Evolutionary conservation across 2,329 filamentous ascomycete genomes (phyloP), one percentile per base, ranked within the genome.

Genomic region (Ophiostoma sp.): DNA sequence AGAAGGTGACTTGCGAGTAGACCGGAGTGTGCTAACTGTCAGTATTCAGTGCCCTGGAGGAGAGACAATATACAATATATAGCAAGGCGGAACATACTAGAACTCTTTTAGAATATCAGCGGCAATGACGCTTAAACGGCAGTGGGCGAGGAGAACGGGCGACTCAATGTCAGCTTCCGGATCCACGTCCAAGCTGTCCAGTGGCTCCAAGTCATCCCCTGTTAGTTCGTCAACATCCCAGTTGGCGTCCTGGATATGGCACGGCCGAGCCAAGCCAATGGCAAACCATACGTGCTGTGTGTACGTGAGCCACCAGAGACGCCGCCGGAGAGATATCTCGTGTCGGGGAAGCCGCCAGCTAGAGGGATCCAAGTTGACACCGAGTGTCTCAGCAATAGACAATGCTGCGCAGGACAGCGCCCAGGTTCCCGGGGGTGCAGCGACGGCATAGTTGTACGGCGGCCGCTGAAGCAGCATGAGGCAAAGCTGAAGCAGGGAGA

Each of bases 241-340:
- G 63, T 73, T 71, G 42, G 42, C 67, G 16, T 70, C 68, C 44
- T 72, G 69, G 36, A 74, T 66, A 42, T 74, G 73, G 3, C 69
- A 71, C 4, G 73, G 72, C 14, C 73, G 69, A 0, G 69, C 69
- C 7, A 66, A 69, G 0, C 72, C 72, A 16, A 74, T 62, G 5
- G 74, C 73, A 5, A 69, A 64, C 73, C 73, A 74, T 2, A 71
- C 71, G 64, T 75, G 74, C 38, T 65, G 65, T 3, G 69, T 68
- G 67, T 73, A 74, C 5, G 71, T 73, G 8, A 75, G 47, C 74
- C 74, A 74, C 74, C 74, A 75, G 3, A 75, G 71, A 55, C 74
- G 71, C 12, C 73, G 70, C 4, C 74, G 72, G 11, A 74, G 67
- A 12, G 71, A 71, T 1, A 71, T 67, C 67, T 75, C 72, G n/a